Percentiles rank a stretch among this genome's conserved stretches.
Conservation (phyloP, 345 rosid genomes). For the Citrus mangshanensis region DNA sequence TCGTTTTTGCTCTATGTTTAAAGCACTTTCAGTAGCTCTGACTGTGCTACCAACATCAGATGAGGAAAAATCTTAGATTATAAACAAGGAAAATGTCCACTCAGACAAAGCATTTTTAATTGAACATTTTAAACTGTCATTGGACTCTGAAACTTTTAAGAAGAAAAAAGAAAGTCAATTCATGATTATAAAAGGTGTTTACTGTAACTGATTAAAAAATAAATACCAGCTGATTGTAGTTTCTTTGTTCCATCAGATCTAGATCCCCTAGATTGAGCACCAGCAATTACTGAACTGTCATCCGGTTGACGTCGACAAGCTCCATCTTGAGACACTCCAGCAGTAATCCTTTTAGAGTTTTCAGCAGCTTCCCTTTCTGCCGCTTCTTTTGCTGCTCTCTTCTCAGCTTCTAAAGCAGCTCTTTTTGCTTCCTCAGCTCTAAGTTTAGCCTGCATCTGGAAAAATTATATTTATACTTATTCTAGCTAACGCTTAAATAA, state of each 20-base stretch:
- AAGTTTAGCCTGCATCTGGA: constrained; percentile 48
- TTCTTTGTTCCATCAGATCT: constrained; percentile 26
- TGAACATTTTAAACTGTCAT: neutral
- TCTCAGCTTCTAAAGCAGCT: constrained; percentile 63
- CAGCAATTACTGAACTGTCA: constrained; percentile 24
- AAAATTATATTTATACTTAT: neutral
- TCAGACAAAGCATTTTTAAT: neutral
- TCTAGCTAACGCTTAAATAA: neutral
- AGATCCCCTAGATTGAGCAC: constrained; percentile 28
- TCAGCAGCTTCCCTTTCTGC: constrained; percentile 58
- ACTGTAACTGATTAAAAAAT: neutral
- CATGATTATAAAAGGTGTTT: neutral
- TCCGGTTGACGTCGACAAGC: constrained; percentile 12
- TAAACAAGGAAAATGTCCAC: neutral
- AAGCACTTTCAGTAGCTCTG: constrained; percentile 70
- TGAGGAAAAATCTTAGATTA: constrained; percentile 11
- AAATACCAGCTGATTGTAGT: constrained; percentile 38
- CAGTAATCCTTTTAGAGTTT: constrained; percentile 26
- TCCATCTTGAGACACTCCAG: constrained; percentile 27
- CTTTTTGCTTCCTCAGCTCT: constrained; percentile 78
- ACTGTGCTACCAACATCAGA: constrained; percentile 40
- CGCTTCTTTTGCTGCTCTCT: constrained; percentile 58
- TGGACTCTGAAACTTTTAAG: neutral
- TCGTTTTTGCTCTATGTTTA: constrained; percentile 61
- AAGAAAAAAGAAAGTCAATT: neutral